Conservation (phyloP, 345 rosid species). For the Fremontodendron californicum region DNA sequence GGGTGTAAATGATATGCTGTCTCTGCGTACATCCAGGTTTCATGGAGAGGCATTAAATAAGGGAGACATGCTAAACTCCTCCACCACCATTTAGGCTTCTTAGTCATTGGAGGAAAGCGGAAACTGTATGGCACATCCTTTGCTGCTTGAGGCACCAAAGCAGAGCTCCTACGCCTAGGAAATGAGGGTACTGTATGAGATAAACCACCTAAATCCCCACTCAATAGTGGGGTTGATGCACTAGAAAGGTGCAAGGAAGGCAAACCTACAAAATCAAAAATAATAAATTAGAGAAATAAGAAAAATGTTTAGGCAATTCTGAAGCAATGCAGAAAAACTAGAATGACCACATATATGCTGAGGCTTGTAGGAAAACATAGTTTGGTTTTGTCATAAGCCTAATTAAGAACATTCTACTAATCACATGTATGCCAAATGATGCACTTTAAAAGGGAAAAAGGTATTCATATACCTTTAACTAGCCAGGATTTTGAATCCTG, state of each 20-base stretch:
- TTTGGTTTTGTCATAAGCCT: background rate
- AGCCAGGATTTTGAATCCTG: conserved; percentile 30
- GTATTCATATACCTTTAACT: conserved; percentile 35
- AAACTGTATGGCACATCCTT: conserved; percentile 69
- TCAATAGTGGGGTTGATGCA: conserved; percentile 43
- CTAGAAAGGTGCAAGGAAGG: conserved; percentile 42
- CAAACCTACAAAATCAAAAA: conserved; percentile 33
- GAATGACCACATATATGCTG: background rate
- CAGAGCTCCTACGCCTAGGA: conserved; percentile 31
- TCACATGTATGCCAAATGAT: background rate
- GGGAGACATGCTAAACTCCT: conserved; percentile 77
- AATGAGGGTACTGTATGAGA: conserved; percentile 32
- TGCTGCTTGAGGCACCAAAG: conserved; percentile 48
- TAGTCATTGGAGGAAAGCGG: conserved; percentile 74
- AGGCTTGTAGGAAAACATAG: background rate
- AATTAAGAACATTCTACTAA: background rate
- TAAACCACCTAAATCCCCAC: conserved; percentile 48
- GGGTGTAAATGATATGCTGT: conserved; percentile 81
- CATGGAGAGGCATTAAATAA: conserved; percentile 87
- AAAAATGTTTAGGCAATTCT: background rate
- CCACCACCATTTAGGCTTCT: conserved; percentile 92
- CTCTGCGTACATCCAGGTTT: conserved; percentile 93
- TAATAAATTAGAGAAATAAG: background rate
- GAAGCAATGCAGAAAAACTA: background rate
- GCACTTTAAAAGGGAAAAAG: background rate